phyloP scores from a whole-genome alignment of 148 eudicot genomes.

The Rheum nobile region DNA sequence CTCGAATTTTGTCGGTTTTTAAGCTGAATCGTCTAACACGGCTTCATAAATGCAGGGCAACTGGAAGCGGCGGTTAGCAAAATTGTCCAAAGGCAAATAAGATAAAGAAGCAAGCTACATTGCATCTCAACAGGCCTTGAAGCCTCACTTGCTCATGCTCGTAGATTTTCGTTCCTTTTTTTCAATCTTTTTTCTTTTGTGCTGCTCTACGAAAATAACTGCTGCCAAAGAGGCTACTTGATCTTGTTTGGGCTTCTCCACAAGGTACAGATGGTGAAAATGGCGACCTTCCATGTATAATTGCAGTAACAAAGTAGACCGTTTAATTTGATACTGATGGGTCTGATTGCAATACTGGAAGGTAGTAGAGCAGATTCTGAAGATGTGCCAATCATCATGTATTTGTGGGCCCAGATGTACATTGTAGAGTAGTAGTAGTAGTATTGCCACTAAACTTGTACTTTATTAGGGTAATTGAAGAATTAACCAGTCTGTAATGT shows the following conservation, averaged over 20 bases:
- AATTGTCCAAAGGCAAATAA: slow-evolving; percentile 26
- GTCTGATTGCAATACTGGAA: neutral
- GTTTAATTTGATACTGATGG: slow-evolving; percentile 1
- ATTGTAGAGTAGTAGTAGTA: slow-evolving; percentile 3
- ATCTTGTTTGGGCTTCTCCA: neutral
- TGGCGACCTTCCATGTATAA: neutral
- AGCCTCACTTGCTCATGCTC: neutral
- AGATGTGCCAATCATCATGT: slow-evolving; percentile 3
- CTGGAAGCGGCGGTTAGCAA: slow-evolving; percentile 57
- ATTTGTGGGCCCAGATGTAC: neutral
- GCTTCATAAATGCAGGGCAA: slow-evolving; percentile 31
- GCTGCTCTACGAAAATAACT: slow-evolving; percentile 3
- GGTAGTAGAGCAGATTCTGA: neutral
- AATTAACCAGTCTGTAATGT: slow-evolving; percentile 19
- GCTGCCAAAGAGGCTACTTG: slow-evolving; percentile 1
- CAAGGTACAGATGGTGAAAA: neutral
- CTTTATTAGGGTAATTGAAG: neutral
- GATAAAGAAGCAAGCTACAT: neutral
- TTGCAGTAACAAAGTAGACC: neutral
- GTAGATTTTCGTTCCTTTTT: neutral
- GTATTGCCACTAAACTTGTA: neutral
- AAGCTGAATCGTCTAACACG: neutral
- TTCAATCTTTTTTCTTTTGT: neutral
- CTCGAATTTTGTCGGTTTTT: neutral
- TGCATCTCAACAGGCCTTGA: neutral